Base-by-base conservation (phyloP, 495 filamentous ascomycete genomes). In the Penicillium canariense region DNA sequence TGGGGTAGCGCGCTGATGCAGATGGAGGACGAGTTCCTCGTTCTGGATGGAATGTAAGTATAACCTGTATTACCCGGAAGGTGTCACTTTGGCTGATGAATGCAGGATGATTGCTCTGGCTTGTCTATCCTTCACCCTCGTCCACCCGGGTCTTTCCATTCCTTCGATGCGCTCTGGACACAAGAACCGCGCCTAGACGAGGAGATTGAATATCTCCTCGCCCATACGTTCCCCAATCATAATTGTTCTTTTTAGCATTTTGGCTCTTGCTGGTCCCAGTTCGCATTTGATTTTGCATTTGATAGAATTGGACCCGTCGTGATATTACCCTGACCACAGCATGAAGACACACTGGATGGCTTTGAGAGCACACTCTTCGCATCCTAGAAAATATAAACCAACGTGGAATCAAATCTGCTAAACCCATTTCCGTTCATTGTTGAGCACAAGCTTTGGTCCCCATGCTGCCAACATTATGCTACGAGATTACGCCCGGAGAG, bases 1-100 rank as follows among this genome's bases (percentile, higher is more conserved):
- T 89, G 85, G 84, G 82, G 82, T 5, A 85, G 81, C 62, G 61
- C 74, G 0, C 75, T 87, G 56, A 88, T 88, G 85, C 83, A 82
- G 58, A 79, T 85, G 54, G 81, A 88, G 68, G 59, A 73, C 20
- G 78, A 80, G 15, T 88, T 88, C 60, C 76, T 86, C 17, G 77
- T 81, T 11, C 69, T 89, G 34, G 85, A 89, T 63, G 70, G 78
- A 61, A 74, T 76, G 77, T 79, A 55, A 67, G 76, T 75, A 23
- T 22, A 5, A n/a, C 18, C 4, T 9, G n/a, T 5, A 17, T 45
- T 5, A 5, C 25, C 14, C 10, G 43, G 28, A 0, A n/a, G n/a
- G 2, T 5, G n/a, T 20, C 4, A 3, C n/a, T 8, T 5, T 2
- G 11, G 18, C 45, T 48, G 6, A 32, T n/a, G 4, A 12, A 1